Base-by-base conservation (phyloP, 345 rosid species). In the Ceriops zippeliana region DNA sequence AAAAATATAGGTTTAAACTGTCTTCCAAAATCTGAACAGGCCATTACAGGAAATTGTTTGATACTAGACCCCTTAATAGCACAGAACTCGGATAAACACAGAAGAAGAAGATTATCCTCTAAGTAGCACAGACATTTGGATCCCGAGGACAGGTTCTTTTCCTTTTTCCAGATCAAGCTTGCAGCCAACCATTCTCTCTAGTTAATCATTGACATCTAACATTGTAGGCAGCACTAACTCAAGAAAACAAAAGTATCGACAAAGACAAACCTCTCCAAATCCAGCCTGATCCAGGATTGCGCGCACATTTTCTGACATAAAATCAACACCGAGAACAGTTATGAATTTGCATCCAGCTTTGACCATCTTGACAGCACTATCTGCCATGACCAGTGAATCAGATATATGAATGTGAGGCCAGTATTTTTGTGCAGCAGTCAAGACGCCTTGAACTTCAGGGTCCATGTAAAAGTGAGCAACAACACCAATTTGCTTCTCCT, bases 251-350 rank as follows among this genome's bases (percentile, higher is more conserved):
- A 34, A 73, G 34, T 5, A 61, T 13, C 8, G 17, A 58, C 0
- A n/a, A 13, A 19, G 46, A 59, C 66, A 22, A 80, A 91, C 99
- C 88, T 90, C 70, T 62, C 63, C 78, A 75, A 84, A 91, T 30
- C 99, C 97, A 70, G 98, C 97, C 75, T 95, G 97, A 82, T 95
- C 99, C 61, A 95, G 86, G 62, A 92, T 90, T 8, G 98, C 98
- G 71, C 98, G 92, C 11, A 92, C 97, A 59, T 95, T 95, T 72
- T 95, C 98, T 0, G 99, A 91, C 99, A 95, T 95, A 70, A 95
- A 91, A 87, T 95, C 99, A 42, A 95, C 98, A 76, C 98, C 99
- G 67, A 95, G 81, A 66, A 95, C 96, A 32, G 99, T 78, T 35
- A 95, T 82, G 75, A 79, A 91, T 79, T 89, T 74, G 72, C 98